These are phyloP conservation scores for Coniochaeta sp. DNA, from an alignment of 2,329 filamentous ascomycete species.

Conservation along the genomic window DNA sequence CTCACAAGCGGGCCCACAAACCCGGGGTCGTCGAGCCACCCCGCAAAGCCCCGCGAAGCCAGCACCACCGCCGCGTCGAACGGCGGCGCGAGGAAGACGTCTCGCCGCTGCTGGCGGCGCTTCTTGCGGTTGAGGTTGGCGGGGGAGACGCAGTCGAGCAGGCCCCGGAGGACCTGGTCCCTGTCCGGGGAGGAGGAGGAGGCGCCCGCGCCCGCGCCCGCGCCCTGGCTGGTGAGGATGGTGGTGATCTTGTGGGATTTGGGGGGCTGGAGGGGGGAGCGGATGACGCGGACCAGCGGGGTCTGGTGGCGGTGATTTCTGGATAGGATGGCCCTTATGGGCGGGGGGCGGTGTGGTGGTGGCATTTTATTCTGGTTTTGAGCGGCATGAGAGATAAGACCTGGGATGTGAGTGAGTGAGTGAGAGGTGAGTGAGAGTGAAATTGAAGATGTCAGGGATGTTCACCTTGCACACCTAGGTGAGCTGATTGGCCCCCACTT, in stretches of 20 bases:
- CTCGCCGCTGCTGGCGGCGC: too few relatives aligned
- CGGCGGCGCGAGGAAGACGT: too few relatives aligned
- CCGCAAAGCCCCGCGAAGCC: not conserved
- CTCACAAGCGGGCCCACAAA: not conserved
- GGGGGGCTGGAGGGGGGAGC: not conserved
- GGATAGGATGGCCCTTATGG: too few relatives aligned
- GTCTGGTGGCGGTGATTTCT: too few relatives aligned
- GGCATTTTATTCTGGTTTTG: too few relatives aligned
- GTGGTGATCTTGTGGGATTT: not conserved
- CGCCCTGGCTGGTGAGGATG: not conserved
- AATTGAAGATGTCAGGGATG: not conserved
- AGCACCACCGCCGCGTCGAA: not conserved
- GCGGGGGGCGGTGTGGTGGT: not conserved
- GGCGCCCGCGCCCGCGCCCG: too few relatives aligned
- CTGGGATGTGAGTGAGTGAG: not conserved
- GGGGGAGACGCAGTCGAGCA: not conserved
- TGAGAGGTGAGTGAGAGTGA: not conserved
- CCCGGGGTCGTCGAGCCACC: not conserved
- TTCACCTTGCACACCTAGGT: not conserved
- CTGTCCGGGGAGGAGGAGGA: too few relatives aligned
- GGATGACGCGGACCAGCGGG: not conserved
- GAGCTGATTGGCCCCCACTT: not conserved
- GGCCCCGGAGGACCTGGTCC: not conserved
- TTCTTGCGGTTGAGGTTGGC: too few relatives aligned
- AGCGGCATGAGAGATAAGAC: too few relatives aligned